Percentiles rank a stretch among this genome's conserved stretches.
Evolutionary conservation across 2,329 filamentous ascomycete species (phyloP).

Genomic region (Monosporascus sp.): DNA sequence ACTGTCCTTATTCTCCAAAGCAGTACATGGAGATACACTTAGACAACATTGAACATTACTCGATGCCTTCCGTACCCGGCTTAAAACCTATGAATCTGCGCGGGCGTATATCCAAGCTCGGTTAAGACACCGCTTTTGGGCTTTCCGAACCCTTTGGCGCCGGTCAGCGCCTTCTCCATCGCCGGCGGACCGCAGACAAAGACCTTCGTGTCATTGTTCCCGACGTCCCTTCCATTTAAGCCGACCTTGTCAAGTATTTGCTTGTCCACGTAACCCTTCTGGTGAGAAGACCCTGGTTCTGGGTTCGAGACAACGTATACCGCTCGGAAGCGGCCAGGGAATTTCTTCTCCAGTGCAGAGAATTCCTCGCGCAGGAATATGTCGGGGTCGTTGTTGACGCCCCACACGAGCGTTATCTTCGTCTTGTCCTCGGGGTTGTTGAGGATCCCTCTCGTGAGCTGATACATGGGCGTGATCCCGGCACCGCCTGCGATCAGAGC

Average conservation of each 20-base stretch:
- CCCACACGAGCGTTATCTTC: constrained; percentile 59
- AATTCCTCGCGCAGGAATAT: constrained; percentile 54
- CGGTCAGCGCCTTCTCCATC: constrained; percentile 57
- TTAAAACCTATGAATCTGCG: constrained; percentile 55
- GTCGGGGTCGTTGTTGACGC: constrained; percentile 60
- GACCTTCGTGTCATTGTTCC: constrained; percentile 46
- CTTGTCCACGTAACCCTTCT: constrained; percentile 54
- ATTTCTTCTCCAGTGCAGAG: constrained; percentile 40
- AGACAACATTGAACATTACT: too few relatives aligned
- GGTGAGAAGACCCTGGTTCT: constrained; percentile 32
- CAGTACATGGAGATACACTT: too few relatives aligned
- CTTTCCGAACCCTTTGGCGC: constrained; percentile 25
- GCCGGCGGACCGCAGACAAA: constrained; percentile 65
- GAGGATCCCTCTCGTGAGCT: constrained; percentile 58
- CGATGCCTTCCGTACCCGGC: background rate
- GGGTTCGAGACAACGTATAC: constrained; percentile 53
- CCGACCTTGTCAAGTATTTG: constrained; percentile 48
- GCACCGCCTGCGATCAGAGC: constrained; percentile 65
- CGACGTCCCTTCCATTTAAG: constrained; percentile 19
- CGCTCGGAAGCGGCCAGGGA: constrained; percentile 51
- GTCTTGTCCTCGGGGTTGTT: constrained; percentile 57
- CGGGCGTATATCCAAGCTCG: constrained; percentile 52
- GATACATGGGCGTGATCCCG: constrained; percentile 67
- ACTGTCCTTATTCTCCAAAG: too few relatives aligned
- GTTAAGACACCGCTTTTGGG: constrained; percentile 44